A percentile compares a stretch with the other conserved stretches of the same genome.
Evolutionary conservation across 176 grass and related monocot genomes (phyloP).

Genomic region (Aegilops bicornis): DNA sequence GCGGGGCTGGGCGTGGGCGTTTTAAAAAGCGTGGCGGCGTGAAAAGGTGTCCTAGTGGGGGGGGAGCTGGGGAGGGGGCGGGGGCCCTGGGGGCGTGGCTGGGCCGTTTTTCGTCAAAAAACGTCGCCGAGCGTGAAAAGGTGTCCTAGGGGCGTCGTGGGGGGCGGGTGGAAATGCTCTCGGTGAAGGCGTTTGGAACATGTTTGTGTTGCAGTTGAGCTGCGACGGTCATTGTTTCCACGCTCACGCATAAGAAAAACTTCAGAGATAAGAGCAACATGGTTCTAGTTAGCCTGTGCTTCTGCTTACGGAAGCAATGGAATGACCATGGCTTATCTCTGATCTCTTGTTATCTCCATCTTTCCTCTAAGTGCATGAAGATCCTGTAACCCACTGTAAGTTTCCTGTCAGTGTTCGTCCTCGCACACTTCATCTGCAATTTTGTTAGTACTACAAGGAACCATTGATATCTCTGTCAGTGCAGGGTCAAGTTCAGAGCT

Average conservation of each 20-base stretch:
- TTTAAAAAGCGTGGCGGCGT: too few relatives aligned
- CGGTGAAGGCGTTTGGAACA: too few relatives aligned
- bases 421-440: neutral
- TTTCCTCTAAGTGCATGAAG: neutral
- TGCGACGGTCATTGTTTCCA: neutral
- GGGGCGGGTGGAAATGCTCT: too few relatives aligned
- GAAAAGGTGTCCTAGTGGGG: too few relatives aligned
- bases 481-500: conserved; percentile 4
- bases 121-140: too few relatives aligned
- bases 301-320: neutral
- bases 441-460: neutral
- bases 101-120: too few relatives aligned
- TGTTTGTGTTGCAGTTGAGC: neutral
- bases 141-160: too few relatives aligned
- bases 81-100: too few relatives aligned
- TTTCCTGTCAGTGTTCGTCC: neutral
- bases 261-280: neutral
- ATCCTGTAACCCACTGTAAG: neutral
- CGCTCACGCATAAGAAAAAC: neutral
- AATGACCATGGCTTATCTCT: neutral
- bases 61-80: too few relatives aligned
- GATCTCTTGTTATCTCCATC: neutral
- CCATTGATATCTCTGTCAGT: neutral
- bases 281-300: neutral
- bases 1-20: too few relatives aligned